Conservation (phyloP, 2,329 filamentous ascomycete genomes). For the Niveomyces coronatus region DNA sequence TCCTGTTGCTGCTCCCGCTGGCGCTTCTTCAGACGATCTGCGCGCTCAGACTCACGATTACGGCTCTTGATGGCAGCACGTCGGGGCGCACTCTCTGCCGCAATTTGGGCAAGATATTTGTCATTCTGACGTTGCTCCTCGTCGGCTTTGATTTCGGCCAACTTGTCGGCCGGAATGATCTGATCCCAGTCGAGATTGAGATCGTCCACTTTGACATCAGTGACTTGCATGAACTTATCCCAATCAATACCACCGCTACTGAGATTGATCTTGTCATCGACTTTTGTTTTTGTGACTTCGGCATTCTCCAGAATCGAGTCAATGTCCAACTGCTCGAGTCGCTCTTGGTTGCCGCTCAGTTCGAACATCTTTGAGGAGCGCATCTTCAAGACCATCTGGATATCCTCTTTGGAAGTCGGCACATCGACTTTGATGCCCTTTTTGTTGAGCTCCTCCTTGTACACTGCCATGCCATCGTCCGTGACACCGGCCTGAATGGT, state of each 20-base stretch:
- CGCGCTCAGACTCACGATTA: conserved; percentile 49
- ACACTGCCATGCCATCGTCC: conserved; percentile 80
- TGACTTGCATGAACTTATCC: conserved; percentile 96
- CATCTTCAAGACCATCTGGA: conserved; percentile 91
- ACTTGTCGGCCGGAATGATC: conserved; percentile 89
- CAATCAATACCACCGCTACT: conserved; percentile 77
- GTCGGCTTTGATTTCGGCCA: conserved; percentile 80
- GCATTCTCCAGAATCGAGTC: conserved; percentile 95
- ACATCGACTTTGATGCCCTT: conserved; percentile 65
- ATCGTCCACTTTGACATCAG: conserved; percentile 89
- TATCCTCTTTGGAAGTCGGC: conserved; percentile 85
- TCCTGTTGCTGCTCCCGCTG: conserved; percentile 56
- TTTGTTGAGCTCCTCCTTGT: conserved; percentile 65
- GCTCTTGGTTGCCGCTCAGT: conserved; percentile 91
- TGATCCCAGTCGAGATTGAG: conserved; percentile 85
- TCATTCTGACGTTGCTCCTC: conserved; percentile 79
- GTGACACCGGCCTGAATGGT: conserved; percentile 96
- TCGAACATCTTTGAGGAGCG: conserved; percentile 99
- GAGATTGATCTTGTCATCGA: conserved; percentile 81
- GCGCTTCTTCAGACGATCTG: conserved; percentile 57
- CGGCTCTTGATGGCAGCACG: conserved; percentile 53
- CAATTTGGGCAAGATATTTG: conserved; percentile 68
- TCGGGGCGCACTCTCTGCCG: conserved; percentile 78
- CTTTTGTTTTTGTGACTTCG: conserved; percentile 92
- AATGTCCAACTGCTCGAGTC: conserved; percentile 93